Evolutionary conservation across 345 rosid species (phyloP), one percentile per base, ranked within the genome.

Genomic region (Leavenworthia alabamica): DNA sequence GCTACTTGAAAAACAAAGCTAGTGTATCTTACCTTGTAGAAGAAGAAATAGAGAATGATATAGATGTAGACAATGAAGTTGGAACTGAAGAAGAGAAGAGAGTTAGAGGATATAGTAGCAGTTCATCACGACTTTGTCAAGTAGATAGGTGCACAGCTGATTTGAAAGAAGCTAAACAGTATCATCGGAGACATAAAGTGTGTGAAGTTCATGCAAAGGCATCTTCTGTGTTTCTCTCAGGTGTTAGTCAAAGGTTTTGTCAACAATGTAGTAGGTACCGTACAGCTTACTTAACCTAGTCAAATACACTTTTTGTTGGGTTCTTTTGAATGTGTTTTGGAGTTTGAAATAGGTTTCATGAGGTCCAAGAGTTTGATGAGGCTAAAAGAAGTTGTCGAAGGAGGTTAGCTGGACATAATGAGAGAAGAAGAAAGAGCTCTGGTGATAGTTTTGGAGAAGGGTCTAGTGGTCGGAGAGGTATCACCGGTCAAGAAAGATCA

Each of bases 241-340:
- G 95, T 0, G 45, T 77, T 8, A 77, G 67, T 68, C 86, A 89
- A 76, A 76, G 91, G 22, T 86, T 89, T 52, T 86, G 95, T 67
- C 91, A 89, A 66, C 95, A 89, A 81, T 86, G 91, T 55, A 89
- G 91, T 86, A 86, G 89, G 97, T 84, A 45, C 7, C n/a, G 7
- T 52, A 14, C n/a, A 33, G 15, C 15, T 1, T 52, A 32, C 20
- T 2, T 28, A 35, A 26, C 19, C 6, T 15, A 37, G 8, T 62
- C 41, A 26, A 39, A 42, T 13, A 53, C 7, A 26, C 26, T 10
- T 40, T 51, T 57, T 39, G 11, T 7, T 13, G 8, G 14, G 11
- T 70, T 5, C 43, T 65, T 6, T 27, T 43, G 7, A 40, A 28
- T 53, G 19, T 26, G 0, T 43, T 43, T 62, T 19, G 17, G 46